phyloP scores from a whole-genome alignment of 257 asterid genomes.

The Buddleja alternifolia region DNA sequence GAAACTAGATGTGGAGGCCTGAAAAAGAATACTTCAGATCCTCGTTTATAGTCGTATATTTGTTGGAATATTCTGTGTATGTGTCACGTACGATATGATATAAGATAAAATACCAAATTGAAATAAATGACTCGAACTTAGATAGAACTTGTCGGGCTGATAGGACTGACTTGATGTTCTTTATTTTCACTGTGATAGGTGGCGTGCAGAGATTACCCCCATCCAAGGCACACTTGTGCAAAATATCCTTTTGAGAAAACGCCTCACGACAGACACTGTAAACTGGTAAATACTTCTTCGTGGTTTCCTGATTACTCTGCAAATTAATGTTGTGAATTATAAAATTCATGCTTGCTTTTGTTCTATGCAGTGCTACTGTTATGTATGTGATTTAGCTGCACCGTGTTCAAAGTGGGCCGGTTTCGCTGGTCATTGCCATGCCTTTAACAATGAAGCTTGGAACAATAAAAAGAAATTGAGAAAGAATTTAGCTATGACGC shows the following conservation, averaged over 20 bases:
- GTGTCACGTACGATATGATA: no score
- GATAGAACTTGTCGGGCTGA: neutral
- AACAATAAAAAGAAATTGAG: constrained; percentile 24
- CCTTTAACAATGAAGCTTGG: constrained; percentile 65
- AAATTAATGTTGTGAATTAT: neutral
- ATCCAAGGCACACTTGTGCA: constrained; percentile 67
- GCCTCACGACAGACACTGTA: constrained; percentile 55
- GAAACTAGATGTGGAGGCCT: neutral
- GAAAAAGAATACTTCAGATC: neutral
- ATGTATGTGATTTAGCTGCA: constrained; percentile 77
- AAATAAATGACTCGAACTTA: no score
- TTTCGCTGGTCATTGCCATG: constrained; percentile 65
- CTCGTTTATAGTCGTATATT: no score
- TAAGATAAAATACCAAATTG: no score
- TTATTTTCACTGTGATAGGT: constrained; percentile 62
- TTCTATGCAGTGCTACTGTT: constrained; percentile 73
- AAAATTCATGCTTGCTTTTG: neutral
- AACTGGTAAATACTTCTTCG: constrained; percentile 41
- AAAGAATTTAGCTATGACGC: no score
- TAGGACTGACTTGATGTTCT: no score
- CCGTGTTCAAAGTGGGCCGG: constrained; percentile 80
- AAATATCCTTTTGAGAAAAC: constrained; percentile 58
- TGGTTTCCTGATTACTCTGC: neutral
- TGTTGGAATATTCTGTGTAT: no score
- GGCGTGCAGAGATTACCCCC: constrained; percentile 92